Conservation (phyloP, 495 filamentous ascomycete genomes). For the Mytilinidion resinicola region DNA sequence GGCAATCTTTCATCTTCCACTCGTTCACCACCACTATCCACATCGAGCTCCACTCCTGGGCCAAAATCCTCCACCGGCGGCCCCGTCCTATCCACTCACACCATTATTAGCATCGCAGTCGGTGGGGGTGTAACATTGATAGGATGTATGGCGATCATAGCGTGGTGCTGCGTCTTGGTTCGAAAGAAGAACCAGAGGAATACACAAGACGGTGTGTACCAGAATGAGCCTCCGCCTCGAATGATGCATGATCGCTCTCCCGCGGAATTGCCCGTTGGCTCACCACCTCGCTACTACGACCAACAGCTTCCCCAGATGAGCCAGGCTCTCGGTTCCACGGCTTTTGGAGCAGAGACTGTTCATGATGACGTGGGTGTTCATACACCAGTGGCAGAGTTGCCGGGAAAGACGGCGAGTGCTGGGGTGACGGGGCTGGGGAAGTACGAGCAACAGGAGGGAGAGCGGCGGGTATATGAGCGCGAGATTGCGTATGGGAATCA, state of each 20-base stretch:
- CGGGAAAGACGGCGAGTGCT: background rate
- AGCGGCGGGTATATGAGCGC: background rate
- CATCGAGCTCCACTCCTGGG: background rate
- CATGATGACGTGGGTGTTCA: no score
- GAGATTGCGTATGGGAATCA: background rate
- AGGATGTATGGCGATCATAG: background rate
- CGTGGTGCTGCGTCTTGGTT: conserved; percentile 2
- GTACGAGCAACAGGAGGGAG: background rate
- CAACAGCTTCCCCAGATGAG: no score
- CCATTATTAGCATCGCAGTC: conserved; percentile 12
- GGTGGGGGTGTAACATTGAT: conserved; percentile 5
- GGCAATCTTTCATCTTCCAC: background rate
- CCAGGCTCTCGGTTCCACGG: no score
- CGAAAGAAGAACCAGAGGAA: background rate
- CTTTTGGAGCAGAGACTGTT: no score
- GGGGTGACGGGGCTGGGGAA: conserved; percentile 3
- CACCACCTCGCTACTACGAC: no score
- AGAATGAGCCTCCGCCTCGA: background rate
- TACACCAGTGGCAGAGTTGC: background rate
- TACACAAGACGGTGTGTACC: background rate
- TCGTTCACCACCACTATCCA: background rate
- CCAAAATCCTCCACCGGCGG: background rate
- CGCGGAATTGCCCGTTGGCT: no score
- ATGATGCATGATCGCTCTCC: background rate
- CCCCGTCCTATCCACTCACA: conserved; percentile 2